A percentile compares a stretch with the other conserved stretches of the same genome.
Evolutionary conservation across 1,139 yeast species (phyloP).

Genomic region (Yamadazyma blattariae): DNA sequence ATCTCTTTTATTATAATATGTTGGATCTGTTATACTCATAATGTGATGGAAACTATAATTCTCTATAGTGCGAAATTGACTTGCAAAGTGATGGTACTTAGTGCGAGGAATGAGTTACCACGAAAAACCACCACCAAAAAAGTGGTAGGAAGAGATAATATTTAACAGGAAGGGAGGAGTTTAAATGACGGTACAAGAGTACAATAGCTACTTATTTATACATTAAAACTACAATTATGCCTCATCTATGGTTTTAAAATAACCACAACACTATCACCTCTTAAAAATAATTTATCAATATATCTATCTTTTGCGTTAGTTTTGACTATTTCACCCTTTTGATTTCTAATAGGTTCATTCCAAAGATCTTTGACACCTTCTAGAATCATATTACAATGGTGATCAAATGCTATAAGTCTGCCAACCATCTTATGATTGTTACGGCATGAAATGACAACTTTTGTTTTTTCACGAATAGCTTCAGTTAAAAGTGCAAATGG

Average conservation of each 20-base stretch:
- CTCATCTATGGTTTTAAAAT: constrained; percentile 55
- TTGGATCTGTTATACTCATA: constrained; percentile 8
- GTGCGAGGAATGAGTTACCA: too few relatives aligned
- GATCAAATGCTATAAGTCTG: constrained; percentile 89
- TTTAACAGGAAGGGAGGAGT: too few relatives aligned
- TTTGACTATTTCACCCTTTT: constrained; percentile 70
- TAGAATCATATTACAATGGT: constrained; percentile 90
- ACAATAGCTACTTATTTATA: too few relatives aligned
- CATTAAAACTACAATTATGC: too few relatives aligned
- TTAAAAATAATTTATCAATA: constrained; percentile 80
- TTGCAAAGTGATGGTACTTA: too few relatives aligned
- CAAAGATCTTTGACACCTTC: constrained; percentile 92
- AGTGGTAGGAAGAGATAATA: too few relatives aligned
- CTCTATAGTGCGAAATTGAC: too few relatives aligned
- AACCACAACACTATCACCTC: constrained; percentile 95
- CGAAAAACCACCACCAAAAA: too few relatives aligned
- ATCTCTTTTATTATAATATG: constrained; percentile 17
- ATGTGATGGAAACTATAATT: too few relatives aligned
- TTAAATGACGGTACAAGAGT: too few relatives aligned
- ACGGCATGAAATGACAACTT: constrained; percentile 85
- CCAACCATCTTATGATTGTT: constrained; percentile 91
- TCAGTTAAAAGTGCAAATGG: constrained; percentile 85
- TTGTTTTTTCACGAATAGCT: constrained; percentile 71
- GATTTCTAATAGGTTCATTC: constrained; percentile 67
- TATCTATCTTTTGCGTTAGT: constrained; percentile 78